Percentiles rank a stretch among this genome's conserved stretches.
Conservation (phyloP, 164 flowering plant genomes). For the Vitis riparia region DNA sequence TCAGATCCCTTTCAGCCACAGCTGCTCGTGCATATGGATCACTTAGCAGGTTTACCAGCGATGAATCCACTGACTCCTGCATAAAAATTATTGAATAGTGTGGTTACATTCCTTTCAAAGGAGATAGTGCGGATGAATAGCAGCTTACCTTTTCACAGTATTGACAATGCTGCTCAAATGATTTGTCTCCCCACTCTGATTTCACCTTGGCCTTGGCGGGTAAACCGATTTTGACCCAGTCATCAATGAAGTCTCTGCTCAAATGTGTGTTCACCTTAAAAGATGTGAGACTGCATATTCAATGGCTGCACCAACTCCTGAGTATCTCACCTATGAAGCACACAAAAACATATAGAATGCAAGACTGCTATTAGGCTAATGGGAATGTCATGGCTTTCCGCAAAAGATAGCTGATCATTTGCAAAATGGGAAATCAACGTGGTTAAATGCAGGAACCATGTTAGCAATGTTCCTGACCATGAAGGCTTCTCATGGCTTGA, state of each 20-base stretch:
- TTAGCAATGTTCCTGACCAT: slow-evolving; percentile 51
- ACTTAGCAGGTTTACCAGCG: slow-evolving; percentile 30
- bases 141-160: slow-evolving; percentile 26
- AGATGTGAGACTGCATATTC: slow-evolving; percentile 67
- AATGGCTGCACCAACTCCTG: slow-evolving; percentile 66
- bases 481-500: slow-evolving; percentile 59
- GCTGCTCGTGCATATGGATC: slow-evolving; percentile 38
- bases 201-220: slow-evolving; percentile 27
- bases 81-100: background rate
- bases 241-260: slow-evolving; percentile 32
- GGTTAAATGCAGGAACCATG: slow-evolving; percentile 53
- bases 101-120: too few species aligned
- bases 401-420: too few species aligned
- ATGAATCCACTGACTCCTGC: slow-evolving; percentile 43
- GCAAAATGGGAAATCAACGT: slow-evolving; percentile 17
- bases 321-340: slow-evolving; percentile 39
- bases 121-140: too few species aligned
- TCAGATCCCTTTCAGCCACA: slow-evolving; percentile 15
- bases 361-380: too few species aligned
- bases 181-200: background rate
- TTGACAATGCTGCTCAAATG: slow-evolving; percentile 4
- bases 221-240: slow-evolving; percentile 28
- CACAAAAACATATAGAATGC: background rate
- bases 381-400: too few species aligned
- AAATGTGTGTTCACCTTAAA: slow-evolving; percentile 33